Evolutionary conservation across 2,329 filamentous ascomycete species (phyloP), one percentile per base, ranked within the genome.

Genomic region (Monilinia fructicola): DNA sequence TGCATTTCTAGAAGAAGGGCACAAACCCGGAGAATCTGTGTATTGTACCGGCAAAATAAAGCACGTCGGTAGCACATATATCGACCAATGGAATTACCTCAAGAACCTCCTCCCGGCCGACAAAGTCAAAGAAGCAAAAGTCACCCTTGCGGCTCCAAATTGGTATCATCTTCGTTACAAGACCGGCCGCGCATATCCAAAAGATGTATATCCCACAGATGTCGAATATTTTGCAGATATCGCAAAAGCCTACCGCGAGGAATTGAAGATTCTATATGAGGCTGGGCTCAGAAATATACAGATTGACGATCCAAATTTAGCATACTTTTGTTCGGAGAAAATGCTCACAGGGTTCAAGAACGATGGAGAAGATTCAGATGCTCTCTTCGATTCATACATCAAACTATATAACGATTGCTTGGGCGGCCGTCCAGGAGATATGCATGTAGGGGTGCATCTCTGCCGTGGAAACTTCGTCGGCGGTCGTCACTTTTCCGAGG

Each of bases 371-470:
- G 92, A 93, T 75, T 84, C 84, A 64, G 89, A 91, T 58, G 86
- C 88, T 71, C 86, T 92, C 54, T 84, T 93, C 28, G 88, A 91
- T 72, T 85, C 88, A 38, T 93, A 93, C 78, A 90, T 93, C 76
- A 81, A 84, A 69, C 85, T 91, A 71, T 93, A 93, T 82, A 93
- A 93, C 76, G 87, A 90, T 77, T 86, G 83, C 73, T 82, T 91
- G 74, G 79, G 81, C 73, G 84, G 85, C 72, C 79, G 86, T 0
- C 89, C 90, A 0, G 76, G 81, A 2, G 90, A 93, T 74, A 85
- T 93, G 81, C 90, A 92, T 77, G 83, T 91, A 3, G 90, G 90
- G 55, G 87, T 93, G 21, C 91, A 93, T 75, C 81, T 93, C 62
- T 93, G 90, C 82, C 84, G 84, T 11, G 84, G 84, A 59, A 90